Evolutionary conservation across 179 eudicot genomes (phyloP), one percentile per base, ranked within the genome.

Genomic region (Nepenthes alata): DNA sequence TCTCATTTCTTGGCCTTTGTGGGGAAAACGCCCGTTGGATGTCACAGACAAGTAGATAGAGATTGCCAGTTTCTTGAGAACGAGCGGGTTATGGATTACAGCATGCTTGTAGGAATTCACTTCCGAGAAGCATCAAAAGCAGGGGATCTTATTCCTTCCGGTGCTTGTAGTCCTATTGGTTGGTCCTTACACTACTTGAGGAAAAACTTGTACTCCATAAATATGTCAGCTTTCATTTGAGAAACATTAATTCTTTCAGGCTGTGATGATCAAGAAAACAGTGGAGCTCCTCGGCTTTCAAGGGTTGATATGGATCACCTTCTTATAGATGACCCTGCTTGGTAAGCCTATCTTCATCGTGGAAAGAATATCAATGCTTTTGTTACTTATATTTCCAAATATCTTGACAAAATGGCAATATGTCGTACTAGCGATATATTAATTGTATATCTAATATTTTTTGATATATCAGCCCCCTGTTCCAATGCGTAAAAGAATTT

Each of bases 71-170:
- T 93, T 75, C 83, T 89, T 37, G 97, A 93, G 66, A 91, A 86
- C 35, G 98, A 89, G 74, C 83, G 95, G 67, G 81, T 93, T 3
- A 93, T 93, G 98, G 98, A 89, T 56, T 93, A 93, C 60, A 93
- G 97, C 63, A 78, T 93, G 77, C 68, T 86, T 11, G 93, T 93
- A 8, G 97, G 98, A 47, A 69, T 93, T 74, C 95, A 89, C 64
- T 93, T 93, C 68, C 84, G 83, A 64, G 96, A 91, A 60, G 74
- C 91, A 35, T 67, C 87, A 14, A 69, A 64, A 52, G 86, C 76
- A 12, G 81, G 83, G 65, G 81, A 81, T 48, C 70, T 74, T 4
- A 74, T 82, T 57, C 85, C 85, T 15, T 71, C 89, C 7, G 88
- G 84, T 47, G 57, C 78, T 44, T 72, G 58, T 11, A 82, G 89